A percentile compares a stretch with the other conserved stretches of the same genome.
Evolutionary conservation across 148 eudicot genomes (phyloP).

Genomic region (Oxyria digyna): DNA sequence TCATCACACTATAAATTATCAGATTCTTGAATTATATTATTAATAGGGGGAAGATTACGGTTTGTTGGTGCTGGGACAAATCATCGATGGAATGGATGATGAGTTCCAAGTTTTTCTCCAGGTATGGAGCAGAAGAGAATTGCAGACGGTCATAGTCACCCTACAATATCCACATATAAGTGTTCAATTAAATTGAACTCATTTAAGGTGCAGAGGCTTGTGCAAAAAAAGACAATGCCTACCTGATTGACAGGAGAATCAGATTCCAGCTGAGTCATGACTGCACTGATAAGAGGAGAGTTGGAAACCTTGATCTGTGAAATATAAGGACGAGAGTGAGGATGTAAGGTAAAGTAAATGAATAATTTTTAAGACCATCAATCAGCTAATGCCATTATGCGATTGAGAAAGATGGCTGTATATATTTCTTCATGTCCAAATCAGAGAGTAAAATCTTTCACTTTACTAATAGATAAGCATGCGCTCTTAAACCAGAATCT

Average conservation of each 20-base stretch:
- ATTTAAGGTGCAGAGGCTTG: slow-evolving; percentile 55
- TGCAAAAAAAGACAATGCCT: neutral
- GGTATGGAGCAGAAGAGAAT: slow-evolving; percentile 8
- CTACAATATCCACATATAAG: neutral
- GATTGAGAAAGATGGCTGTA: neutral
- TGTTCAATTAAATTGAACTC: neutral
- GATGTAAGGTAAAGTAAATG: neutral
- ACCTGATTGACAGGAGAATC: slow-evolving; percentile 94
- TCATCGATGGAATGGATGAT: slow-evolving; percentile 6
- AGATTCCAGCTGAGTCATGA: slow-evolving; percentile 84
- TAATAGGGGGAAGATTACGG: neutral
- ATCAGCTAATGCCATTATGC: neutral
- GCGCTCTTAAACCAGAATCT: neutral
- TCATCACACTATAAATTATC: neutral
- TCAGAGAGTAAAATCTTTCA: neutral
- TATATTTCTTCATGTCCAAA: neutral
- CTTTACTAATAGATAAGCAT: neutral
- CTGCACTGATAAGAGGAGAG: slow-evolving; percentile 90
- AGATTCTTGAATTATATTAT: neutral
- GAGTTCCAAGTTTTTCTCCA: slow-evolving; percentile 10
- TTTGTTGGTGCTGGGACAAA: slow-evolving; percentile 4
- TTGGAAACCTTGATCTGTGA: slow-evolving; percentile 89
- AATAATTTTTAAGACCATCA: neutral
- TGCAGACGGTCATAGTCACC: slow-evolving; percentile 9
- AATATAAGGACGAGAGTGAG: neutral